A percentile compares a stretch with the other conserved stretches of the same genome.
These are phyloP conservation scores for Coniochaeta prunicola DNA, from an alignment of 2,329 filamentous ascomycete genomes.

Conservation along the genomic window DNA sequence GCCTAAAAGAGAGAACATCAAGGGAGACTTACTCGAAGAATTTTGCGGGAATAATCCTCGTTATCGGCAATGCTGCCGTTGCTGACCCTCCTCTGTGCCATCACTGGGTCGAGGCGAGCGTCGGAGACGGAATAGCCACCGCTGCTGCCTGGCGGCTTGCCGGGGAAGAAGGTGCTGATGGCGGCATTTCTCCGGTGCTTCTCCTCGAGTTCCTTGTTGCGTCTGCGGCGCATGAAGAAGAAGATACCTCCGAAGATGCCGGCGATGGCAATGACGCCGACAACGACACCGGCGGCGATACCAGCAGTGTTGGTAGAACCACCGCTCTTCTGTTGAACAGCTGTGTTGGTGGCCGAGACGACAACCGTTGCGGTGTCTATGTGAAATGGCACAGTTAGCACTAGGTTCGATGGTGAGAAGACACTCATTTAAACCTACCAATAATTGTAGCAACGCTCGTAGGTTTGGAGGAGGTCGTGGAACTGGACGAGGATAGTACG, in stretches of 20 bases:
- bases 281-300: conserved; percentile 82
- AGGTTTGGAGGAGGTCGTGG: conserved; percentile 8
- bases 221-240: conserved; percentile 68
- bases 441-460: conserved; percentile 5
- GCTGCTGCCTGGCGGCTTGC: conserved; percentile 56
- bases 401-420: neutral
- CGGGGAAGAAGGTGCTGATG: conserved; percentile 67
- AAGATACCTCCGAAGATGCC: conserved; percentile 61
- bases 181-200: conserved; percentile 77
- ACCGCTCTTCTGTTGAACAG: conserved; percentile 13
- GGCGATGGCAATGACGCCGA: conserved; percentile 65
- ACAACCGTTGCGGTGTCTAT: conserved; percentile 4
- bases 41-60: conserved; percentile 91
- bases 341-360: conserved; percentile 16
- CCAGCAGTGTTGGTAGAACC: conserved; percentile 64
- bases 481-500: conserved; percentile 16
- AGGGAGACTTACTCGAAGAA: conserved; percentile 70
- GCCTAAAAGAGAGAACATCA: neutral
- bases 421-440: neutral
- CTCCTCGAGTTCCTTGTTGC: conserved; percentile 71
- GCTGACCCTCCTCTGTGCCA: conserved; percentile 78
- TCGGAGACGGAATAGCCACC: conserved; percentile 68
- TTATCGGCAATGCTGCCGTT: conserved; percentile 96
- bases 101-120: conserved; percentile 77
- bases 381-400: neutral